These are phyloP conservation scores for Poa pratensis DNA, from an alignment of 176 grass and related monocot species.

Conservation along the genomic window DNA sequence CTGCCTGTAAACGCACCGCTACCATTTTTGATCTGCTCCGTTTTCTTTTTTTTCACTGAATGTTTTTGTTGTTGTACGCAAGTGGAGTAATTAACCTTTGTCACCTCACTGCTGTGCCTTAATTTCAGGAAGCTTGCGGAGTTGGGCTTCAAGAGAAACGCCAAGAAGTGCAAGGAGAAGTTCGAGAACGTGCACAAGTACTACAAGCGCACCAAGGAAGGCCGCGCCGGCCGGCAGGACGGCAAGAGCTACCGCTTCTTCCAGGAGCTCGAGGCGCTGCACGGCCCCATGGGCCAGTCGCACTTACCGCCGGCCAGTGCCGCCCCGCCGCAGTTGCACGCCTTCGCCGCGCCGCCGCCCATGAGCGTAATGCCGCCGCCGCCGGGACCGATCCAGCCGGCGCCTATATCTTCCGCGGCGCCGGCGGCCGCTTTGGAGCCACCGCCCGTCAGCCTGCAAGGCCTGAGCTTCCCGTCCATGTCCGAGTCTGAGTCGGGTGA, in stretches of 20 bases:
- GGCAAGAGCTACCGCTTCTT: constrained; percentile 99
- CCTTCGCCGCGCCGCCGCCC: constrained; percentile 32
- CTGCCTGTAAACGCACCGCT: constrained; percentile 47
- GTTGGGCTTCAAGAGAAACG: constrained; percentile 80
- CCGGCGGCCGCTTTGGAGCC: constrained; percentile 30
- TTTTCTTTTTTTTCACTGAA: constrained; percentile 15
- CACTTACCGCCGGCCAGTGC: background rate
- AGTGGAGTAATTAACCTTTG: constrained; percentile 20
- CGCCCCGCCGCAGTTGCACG: background rate
- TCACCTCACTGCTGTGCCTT: constrained; percentile 29
- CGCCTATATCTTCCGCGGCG: constrained; percentile 51
- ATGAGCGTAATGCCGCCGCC: constrained; percentile 45
- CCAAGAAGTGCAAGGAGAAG: constrained; percentile 99
- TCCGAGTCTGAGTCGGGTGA: constrained; percentile 74
- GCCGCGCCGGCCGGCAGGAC: constrained; percentile 82
- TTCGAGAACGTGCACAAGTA: constrained; percentile 99
- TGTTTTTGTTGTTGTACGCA: constrained; percentile 7
- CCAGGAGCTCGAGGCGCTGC: constrained; percentile 71
- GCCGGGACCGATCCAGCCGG: constrained; percentile 42
- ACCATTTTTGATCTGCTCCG: constrained; percentile 45
- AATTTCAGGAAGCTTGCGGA: constrained; percentile 78
- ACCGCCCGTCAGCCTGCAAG: constrained; percentile 48
- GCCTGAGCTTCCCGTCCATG: constrained; percentile 77
- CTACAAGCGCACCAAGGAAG: constrained; percentile 99
- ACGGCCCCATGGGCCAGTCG: constrained; percentile 35